Evolutionary conservation across 2,329 filamentous ascomycete genomes (phyloP).

Genomic region (Penicillium janthinellum): DNA sequence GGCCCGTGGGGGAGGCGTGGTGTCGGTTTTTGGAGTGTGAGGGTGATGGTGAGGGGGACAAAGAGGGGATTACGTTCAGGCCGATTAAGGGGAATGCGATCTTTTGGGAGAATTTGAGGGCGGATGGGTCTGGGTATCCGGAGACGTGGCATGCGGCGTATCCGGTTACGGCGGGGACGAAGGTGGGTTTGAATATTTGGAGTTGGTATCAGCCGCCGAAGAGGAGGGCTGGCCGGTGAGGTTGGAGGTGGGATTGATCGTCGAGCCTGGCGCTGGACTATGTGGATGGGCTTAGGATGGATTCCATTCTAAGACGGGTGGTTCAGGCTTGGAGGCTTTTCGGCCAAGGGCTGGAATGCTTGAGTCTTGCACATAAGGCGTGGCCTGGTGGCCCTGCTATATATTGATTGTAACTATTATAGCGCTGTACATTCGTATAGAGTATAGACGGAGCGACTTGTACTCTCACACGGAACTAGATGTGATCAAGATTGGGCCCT

Average conservation of each 20-base stretch:
- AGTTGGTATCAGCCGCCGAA: conserved; percentile 57
- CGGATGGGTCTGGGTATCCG: conserved; percentile 58
- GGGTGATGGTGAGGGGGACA: conserved; percentile 27
- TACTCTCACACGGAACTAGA: background rate
- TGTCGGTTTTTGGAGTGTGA: conserved; percentile 61
- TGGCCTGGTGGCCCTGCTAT: background rate
- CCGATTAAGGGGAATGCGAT: conserved; percentile 61
- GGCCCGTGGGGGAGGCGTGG: conserved; percentile 52
- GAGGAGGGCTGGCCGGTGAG: conserved; percentile 10
- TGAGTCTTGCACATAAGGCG: background rate
- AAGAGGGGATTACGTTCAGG: conserved; percentile 58
- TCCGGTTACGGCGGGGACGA: conserved; percentile 57
- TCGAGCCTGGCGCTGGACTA: background rate
- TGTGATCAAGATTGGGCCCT: background rate
- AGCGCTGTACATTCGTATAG: background rate
- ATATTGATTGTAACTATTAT: background rate
- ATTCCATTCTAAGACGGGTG: background rate
- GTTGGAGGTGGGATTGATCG: background rate
- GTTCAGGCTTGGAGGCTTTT: background rate
- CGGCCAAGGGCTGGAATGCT: conserved; percentile 3
- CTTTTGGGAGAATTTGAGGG: conserved; percentile 63
- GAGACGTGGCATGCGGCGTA: conserved; percentile 65
- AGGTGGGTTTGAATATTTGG: conserved; percentile 67
- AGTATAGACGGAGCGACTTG: background rate
- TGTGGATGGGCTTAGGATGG: background rate